Evolutionary conservation across 176 grass and related monocot genomes (phyloP).

Genomic region (Rhipidocladum racemiflorum): DNA sequence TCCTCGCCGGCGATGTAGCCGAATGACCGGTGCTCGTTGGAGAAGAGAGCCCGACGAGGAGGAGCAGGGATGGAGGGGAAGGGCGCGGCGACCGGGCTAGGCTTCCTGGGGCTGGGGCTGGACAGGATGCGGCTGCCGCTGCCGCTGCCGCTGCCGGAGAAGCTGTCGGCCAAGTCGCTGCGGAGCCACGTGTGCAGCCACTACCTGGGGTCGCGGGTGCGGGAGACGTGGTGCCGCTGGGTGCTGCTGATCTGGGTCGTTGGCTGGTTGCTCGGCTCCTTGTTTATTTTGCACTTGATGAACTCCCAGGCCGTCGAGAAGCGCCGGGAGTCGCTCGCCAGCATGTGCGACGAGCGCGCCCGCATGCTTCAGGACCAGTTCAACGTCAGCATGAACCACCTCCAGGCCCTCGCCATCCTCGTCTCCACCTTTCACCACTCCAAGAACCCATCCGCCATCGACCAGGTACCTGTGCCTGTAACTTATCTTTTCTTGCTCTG

Average conservation of each 20-base stretch:
- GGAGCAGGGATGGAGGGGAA: conserved; percentile 34
- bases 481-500: background rate
- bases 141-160: conserved; percentile 42
- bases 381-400: conserved; percentile 98
- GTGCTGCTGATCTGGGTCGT: conserved; percentile 52
- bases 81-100: conserved; percentile 3
- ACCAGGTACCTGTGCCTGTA: conserved; percentile 56
- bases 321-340: conserved; percentile 63
- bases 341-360: conserved; percentile 92
- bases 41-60: background rate
- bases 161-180: conserved; percentile 50
- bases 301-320: conserved; percentile 45
- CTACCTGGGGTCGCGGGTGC: conserved; percentile 46
- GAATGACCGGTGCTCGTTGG: conserved; percentile 12
- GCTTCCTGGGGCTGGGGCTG: conserved; percentile 26
- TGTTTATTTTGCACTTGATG: conserved; percentile 28
- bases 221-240: conserved; percentile 38
- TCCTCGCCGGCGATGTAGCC: conserved; percentile 24
- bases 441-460: conserved; percentile 76
- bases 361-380: conserved; percentile 99
- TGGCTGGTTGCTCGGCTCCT: conserved; percentile 11
- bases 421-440: conserved; percentile 94
- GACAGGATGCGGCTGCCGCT: conserved; percentile 29
- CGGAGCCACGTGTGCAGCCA: conserved; percentile 43
- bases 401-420: conserved; percentile 93